Base-by-base conservation (phyloP, 148 eudicot species). In the Polygonum maritimum region DNA sequence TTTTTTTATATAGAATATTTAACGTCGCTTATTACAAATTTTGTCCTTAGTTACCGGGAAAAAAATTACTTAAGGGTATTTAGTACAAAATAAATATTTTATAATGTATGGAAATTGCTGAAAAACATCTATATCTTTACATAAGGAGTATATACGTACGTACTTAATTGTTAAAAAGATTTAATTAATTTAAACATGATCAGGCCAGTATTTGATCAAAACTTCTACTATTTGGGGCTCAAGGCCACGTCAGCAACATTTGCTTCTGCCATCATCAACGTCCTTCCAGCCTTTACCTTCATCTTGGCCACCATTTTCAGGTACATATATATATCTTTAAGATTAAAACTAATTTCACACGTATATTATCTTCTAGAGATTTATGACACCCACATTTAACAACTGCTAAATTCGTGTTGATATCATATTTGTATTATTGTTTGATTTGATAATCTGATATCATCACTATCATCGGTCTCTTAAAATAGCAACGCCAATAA, bases 141-240 rank as follows among this genome's bases (percentile, higher is more conserved):
- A 62, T 62, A 62, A 26, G 16, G 7, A 31, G 31, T 26, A 26
- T 26, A 26, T 26, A 26, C 31, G 31, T 26, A 26, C 21, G 31
- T 26, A 26, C 21, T 15, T 1, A 8, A 18, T 71, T 45, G 11
- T 33, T 54, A 63, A 51, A 60, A 60, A 16, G 47, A 8, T 44
- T 7, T 60, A 60, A 31, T 31, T 11, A 60, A 26, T 60, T 60
- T 7, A 60, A 22, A 16, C 38, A 16, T 36, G 14, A 4, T 35
- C 86, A 88, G 92, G 87, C 89, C 92, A 47, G 83, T 88, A 70
- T 51, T 88, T 45, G 92, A 88, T 80, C 92, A 88, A 74, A 88
- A 88, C 71, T 73, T 88, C 33, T 79, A 81, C 65, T 86, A 86
- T 41, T 81, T 88, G 76, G 92, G 89, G 69, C 74, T 88, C 36